Conservation (phyloP, 208 protist species). For the Acanthamoeba triangularis region DNA sequence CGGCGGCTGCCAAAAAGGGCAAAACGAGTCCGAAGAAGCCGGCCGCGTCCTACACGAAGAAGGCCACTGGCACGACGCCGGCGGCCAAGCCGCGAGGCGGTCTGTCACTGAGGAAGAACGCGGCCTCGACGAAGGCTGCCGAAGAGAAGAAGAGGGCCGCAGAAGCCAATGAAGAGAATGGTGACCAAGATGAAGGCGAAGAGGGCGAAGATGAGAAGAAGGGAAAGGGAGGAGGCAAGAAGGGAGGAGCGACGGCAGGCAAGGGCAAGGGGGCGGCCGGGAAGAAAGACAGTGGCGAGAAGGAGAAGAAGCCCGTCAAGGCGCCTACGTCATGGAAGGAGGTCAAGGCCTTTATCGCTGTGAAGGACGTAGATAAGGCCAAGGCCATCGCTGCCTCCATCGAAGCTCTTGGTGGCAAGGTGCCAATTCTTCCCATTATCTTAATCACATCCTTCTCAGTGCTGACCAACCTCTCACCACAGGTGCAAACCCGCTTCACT, state of each 20-base stretch:
- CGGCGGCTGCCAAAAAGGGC: background rate
- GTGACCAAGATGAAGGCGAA: background rate
- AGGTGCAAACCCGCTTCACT: constrained; percentile 10
- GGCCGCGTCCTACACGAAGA: background rate
- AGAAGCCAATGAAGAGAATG: background rate
- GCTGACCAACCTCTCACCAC: background rate
- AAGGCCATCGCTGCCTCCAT: background rate
- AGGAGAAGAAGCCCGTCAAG: background rate
- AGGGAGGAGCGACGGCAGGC: background rate
- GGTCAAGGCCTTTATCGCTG: constrained; percentile 24
- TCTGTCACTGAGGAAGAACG: constrained; percentile 24
- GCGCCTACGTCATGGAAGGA: constrained; percentile 37
- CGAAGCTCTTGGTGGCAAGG: constrained; percentile 30
- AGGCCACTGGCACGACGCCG: background rate
- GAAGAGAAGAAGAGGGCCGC: background rate
- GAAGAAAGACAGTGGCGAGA: background rate
- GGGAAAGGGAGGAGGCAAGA: background rate
- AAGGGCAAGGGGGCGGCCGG: background rate
- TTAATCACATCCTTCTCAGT: background rate
- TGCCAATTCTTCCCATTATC: background rate
- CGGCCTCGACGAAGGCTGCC: background rate
- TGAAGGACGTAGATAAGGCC: constrained; percentile 53
- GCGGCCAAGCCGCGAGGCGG: background rate
- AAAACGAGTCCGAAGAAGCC: background rate
- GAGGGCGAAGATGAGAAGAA: background rate